phyloP scores from a whole-genome alignment of 495 filamentous ascomycete species.

The Xylaria venustula region DNA sequence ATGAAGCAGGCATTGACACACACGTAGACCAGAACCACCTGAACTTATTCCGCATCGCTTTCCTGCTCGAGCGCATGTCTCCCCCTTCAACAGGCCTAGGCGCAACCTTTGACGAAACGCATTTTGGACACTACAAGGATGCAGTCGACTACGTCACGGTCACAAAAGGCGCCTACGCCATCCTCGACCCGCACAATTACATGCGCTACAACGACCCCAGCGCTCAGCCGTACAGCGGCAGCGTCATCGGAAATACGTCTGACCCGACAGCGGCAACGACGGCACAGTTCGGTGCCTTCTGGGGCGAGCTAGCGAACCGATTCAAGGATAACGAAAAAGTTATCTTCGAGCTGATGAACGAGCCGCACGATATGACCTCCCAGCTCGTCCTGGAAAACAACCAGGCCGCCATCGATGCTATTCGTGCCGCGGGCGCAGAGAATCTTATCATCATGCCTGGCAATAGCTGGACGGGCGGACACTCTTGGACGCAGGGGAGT shows the following conservation, averaged over 20 bases:
- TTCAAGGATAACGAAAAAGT: constrained; percentile 51
- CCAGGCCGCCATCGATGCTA: constrained; percentile 50
- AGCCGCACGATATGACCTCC: constrained; percentile 53
- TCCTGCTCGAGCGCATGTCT: constrained; percentile 55
- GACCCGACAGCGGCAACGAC: constrained; percentile 45
- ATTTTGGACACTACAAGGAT: constrained; percentile 48
- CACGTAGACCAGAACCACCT: constrained; percentile 48
- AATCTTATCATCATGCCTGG: constrained; percentile 51
- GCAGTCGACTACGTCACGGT: constrained; percentile 53
- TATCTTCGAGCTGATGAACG: constrained; percentile 50
- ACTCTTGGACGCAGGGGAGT: constrained; percentile 47
- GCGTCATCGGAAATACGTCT: constrained; percentile 49
- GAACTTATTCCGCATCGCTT: constrained; percentile 54
- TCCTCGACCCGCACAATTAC: constrained; percentile 57
- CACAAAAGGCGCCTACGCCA: constrained; percentile 49
- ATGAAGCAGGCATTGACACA: constrained; percentile 42
- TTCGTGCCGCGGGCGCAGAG: constrained; percentile 42
- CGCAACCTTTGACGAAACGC: constrained; percentile 51
- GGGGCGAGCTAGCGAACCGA: constrained; percentile 50
- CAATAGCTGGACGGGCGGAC: constrained; percentile 49
- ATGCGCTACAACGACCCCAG: constrained; percentile 55
- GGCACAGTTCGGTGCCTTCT: constrained; percentile 51
- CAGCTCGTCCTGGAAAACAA: constrained; percentile 46
- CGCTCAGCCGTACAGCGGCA: constrained; percentile 47
- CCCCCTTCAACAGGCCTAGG: constrained; percentile 48